Evolutionary conservation across 495 filamentous ascomycete genomes (phyloP), one percentile per base, ranked within the genome.

Genomic region (Aspergillus olivimuriae): DNA sequence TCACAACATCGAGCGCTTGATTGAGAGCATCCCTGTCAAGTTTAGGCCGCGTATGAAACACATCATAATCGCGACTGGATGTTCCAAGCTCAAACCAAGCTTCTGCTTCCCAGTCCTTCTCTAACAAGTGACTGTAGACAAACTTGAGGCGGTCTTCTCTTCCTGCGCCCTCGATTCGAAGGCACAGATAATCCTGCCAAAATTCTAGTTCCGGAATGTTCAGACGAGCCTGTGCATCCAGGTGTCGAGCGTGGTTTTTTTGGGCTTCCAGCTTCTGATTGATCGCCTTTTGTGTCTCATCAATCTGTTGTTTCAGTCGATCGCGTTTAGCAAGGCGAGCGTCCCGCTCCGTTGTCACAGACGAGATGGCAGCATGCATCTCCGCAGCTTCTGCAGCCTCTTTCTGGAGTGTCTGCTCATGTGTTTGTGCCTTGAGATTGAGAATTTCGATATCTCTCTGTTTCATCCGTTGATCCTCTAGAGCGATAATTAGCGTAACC

Each of bases 141-240:
- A 98, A 94, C 63, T 90, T 94, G 48, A 98, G 70, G 28, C 86
- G 73, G 64, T 96, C 90, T 41, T 84, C 81, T 39, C 75, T 73
- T 0, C 91, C 91, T 0, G 85, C 85, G 3, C 92, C 92, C 60
- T 97, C 90, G 58, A 98, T 91, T 39, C 84, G 72, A 68, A 97
- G 54, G 45, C 91, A 85, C 47, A 98, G 69, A 60, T 88, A 88
- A 43, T 86, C 83, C 56, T 94, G 82, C 94, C 94, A 98, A 62
- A 98, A 97, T 30, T 88, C 83, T 30, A 97, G 73, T 62, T 98
- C 92, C 2, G 92, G 92, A 33, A 83, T 76, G 62, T 97, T 95
- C 47, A 86, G 83, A 32, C 87, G 76, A 26, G 83, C 74, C 63
- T 96, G 91, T 21, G 80, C 72, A 58, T 94, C 85, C 19, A 90